Evolutionary conservation across 2,329 filamentous ascomycete species (phyloP).

Genomic region (Podosphaera xanthii): DNA sequence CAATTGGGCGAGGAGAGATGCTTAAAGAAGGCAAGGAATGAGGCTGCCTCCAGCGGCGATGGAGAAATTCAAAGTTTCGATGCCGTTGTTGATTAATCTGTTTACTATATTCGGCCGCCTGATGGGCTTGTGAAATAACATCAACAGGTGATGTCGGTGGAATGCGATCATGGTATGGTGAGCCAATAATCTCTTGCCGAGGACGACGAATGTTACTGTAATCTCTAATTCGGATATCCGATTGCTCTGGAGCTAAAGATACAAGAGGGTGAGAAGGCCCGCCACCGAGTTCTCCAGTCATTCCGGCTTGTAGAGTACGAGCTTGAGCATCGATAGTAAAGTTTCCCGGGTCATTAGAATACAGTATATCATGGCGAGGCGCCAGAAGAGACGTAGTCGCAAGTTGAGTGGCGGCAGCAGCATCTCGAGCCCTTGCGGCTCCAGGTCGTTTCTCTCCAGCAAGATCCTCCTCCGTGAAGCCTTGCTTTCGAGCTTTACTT

Average conservation of each 20-base stretch:
- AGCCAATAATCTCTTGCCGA: conserved; percentile 71
- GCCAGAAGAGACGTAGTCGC: conserved; percentile 30
- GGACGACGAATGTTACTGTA: conserved; percentile 68
- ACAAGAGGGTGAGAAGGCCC: conserved; percentile 64
- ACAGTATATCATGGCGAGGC: conserved; percentile 69
- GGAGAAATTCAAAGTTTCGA: conserved; percentile 57
- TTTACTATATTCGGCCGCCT: conserved; percentile 81
- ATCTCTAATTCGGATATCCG: conserved; percentile 55
- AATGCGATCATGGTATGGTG: conserved; percentile 69
- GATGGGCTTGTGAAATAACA: conserved; percentile 64
- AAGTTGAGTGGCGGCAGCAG: conserved; percentile 46
- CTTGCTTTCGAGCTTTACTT: conserved; percentile 86
- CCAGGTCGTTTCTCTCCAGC: conserved; percentile 92
- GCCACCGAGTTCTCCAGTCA: conserved; percentile 42
- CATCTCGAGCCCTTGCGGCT: conserved; percentile 69
- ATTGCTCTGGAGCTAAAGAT: conserved; percentile 55
- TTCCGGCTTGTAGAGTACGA: conserved; percentile 47
- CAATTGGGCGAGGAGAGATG: conserved; percentile 14
- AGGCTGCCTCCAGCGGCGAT: conserved; percentile 59
- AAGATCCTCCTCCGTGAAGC: conserved; percentile 88
- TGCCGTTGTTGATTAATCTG: conserved; percentile 57
- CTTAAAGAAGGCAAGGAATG: conserved; percentile 50
- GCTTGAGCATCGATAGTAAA: conserved; percentile 41
- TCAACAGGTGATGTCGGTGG: conserved; percentile 55
- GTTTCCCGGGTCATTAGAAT: conserved; percentile 47